These are phyloP conservation scores for Magnolia sinica DNA, from an alignment of 164 flowering plant species.

Conservation along the genomic window DNA sequence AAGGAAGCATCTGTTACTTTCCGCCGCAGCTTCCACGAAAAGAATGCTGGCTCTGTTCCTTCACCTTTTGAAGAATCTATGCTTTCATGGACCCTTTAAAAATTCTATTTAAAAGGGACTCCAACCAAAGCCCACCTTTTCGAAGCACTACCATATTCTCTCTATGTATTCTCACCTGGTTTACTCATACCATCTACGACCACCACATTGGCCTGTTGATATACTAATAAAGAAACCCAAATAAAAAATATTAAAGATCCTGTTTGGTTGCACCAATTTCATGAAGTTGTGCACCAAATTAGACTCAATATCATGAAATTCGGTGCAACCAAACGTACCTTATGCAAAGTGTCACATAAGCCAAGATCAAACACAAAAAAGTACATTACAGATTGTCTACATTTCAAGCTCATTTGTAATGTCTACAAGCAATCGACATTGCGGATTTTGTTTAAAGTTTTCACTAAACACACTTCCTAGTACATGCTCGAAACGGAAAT, in stretches of 20 bases:
- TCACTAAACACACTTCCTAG: neutral
- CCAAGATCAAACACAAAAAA: too few relatives aligned
- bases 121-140: slow-evolving; percentile 5
- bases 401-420: neutral
- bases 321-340: too few relatives aligned
- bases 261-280: too few relatives aligned
- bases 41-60: neutral
- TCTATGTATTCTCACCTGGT: too few relatives aligned
- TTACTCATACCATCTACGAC: too few relatives aligned
- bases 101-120: slow-evolving; percentile 3
- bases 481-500: neutral
- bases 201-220: too few relatives aligned
- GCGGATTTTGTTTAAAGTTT: neutral
- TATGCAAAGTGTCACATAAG: too few relatives aligned
- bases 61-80: slow-evolving; percentile 1
- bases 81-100: slow-evolving; percentile 6
- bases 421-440: neutral
- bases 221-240: too few relatives aligned
- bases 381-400: neutral
- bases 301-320: too few relatives aligned
- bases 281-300: too few relatives aligned
- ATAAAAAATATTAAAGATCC: too few relatives aligned
- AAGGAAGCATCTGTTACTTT: slow-evolving; percentile 6
- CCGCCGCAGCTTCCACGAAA: neutral
- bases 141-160: slow-evolving; percentile 1